phyloP scores from a whole-genome alignment of 768 basidiomycete species.

The Hebeloma cylindrosporum region DNA sequence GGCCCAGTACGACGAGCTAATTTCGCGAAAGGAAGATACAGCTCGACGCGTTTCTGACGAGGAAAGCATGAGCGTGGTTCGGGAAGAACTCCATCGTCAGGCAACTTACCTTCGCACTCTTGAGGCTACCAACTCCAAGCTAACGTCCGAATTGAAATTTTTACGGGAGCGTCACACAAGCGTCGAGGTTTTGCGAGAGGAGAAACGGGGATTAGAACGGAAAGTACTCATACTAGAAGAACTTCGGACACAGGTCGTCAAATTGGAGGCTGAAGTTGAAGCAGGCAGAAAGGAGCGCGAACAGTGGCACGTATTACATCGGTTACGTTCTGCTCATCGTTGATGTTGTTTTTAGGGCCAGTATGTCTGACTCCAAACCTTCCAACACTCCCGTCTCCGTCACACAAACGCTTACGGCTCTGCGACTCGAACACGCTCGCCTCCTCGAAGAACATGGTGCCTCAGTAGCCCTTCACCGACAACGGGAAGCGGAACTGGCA shows the following conservation, averaged over 20 bases:
- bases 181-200: slow-evolving; percentile 71
- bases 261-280: slow-evolving; percentile 65
- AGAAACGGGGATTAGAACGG: slow-evolving; percentile 63
- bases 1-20: slow-evolving; percentile 46
- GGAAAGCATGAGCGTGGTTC: slow-evolving; percentile 60
- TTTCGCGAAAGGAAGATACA: slow-evolving; percentile 31
- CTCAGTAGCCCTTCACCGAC: slow-evolving; percentile 49
- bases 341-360: slow-evolving; percentile 32
- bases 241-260: slow-evolving; percentile 53
- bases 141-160: slow-evolving; percentile 51
- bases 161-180: slow-evolving; percentile 58
- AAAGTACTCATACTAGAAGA: slow-evolving; percentile 52
- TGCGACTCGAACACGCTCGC: slow-evolving; percentile 62
- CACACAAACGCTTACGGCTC: slow-evolving; percentile 55
- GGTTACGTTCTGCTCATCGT: not conserved
- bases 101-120: slow-evolving; percentile 58
- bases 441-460: slow-evolving; percentile 70
- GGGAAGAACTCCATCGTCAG: slow-evolving; percentile 69
- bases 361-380: slow-evolving; percentile 29
- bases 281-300: slow-evolving; percentile 56
- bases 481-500: slow-evolving; percentile 52
- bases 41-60: slow-evolving; percentile 35
- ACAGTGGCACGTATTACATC: slow-evolving; percentile 45
- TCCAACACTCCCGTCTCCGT: slow-evolving; percentile 52
- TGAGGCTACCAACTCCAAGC: slow-evolving; percentile 56